Base-by-base conservation (phyloP, 1,139 yeast species). In the Candida tunisiensis region DNA sequence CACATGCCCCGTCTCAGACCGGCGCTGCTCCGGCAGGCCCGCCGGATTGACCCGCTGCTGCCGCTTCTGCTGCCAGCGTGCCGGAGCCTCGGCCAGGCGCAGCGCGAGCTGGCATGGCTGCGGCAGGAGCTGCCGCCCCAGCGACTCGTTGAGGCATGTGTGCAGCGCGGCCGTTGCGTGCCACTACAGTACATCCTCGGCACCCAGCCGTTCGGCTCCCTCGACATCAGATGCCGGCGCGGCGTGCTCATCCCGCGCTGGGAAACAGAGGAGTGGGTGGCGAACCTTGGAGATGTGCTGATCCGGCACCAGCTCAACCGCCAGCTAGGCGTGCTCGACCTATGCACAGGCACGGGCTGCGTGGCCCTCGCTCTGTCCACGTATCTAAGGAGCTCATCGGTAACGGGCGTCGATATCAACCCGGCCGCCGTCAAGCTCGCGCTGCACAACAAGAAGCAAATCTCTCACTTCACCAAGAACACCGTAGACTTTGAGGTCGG, bases 181-280 rank as follows among this genome's bases (percentile, higher is more conserved):
- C 95, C 95, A 0, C 49, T 85, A 20, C 95, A 88, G 48, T 83
- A 88, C 46, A 66, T 88, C 6, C 54, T 88, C 14, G 83, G 85
- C 1, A 53, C 71, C 1, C 96, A 85, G 51, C 96, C 96, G 2
- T 88, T 88, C 55, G 93, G 92, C 0, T 43, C 45, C 2, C 47
- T 85, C 27, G 68, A 65, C 13, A 60, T 88, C 3, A 36, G 42
- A 18, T 80, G 94, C 42, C 42, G 51, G 15, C 58, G 57, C 1
- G 71, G 72, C 0, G 95, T 82, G 2, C 53, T 88, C 33, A 83
- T 88, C 24, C 98, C 98, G 0, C 53, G 98, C 27, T 74, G 92
- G 78, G 98, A 88, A 44, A 88, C 98, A 0, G 96, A 88, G 45
- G 94, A 82, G 41, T 85, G 96, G 96, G 59, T 66, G 6, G 20